Percentiles rank a stretch among this genome's conserved stretches.
Conservation (phyloP, 2,329 filamentous ascomycete species). For the Paecilomyces variotii region DNA sequence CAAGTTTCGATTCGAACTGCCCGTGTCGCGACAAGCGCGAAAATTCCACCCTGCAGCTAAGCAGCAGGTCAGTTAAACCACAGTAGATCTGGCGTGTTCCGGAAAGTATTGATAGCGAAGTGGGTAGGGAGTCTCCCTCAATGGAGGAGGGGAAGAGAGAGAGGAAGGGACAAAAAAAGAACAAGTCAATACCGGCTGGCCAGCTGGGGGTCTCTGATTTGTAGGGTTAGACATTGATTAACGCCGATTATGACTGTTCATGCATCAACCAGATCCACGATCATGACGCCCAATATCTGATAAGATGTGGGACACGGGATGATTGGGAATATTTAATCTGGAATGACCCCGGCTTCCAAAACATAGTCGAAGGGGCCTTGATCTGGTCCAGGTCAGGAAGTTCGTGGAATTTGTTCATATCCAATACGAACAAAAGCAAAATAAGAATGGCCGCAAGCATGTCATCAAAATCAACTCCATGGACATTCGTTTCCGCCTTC, state of each 20-base stretch:
- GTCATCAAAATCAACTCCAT: not conserved
- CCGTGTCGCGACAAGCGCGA: not conserved
- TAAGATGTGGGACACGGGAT: not conserved
- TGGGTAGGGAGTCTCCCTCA: not conserved
- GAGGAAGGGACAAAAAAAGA: not conserved
- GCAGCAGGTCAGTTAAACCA: not conserved
- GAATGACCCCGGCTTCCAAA: not conserved
- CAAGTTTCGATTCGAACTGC: not conserved
- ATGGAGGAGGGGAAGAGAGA: not conserved
- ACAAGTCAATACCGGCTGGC: not conserved
- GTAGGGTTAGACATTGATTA: not conserved
- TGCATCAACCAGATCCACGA: not conserved
- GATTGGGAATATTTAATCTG: not conserved
- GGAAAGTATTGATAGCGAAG: not conserved
- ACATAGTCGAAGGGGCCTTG: not conserved
- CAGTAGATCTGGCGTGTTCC: not conserved
- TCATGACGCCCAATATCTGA: not conserved
- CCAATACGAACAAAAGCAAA: not conserved
- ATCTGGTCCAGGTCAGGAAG: not conserved
- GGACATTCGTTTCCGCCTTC: not conserved
- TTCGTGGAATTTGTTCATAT: not conserved
- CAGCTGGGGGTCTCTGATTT: not conserved
- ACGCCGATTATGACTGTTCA: not conserved
- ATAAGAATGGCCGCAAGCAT: not conserved
- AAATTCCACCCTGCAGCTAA: not conserved